A percentile compares a stretch with the other conserved stretches of the same genome.
Evolutionary conservation across 1,284 basidiomycete species (phyloP).

Genomic region (Ceratobasidium sp.): DNA sequence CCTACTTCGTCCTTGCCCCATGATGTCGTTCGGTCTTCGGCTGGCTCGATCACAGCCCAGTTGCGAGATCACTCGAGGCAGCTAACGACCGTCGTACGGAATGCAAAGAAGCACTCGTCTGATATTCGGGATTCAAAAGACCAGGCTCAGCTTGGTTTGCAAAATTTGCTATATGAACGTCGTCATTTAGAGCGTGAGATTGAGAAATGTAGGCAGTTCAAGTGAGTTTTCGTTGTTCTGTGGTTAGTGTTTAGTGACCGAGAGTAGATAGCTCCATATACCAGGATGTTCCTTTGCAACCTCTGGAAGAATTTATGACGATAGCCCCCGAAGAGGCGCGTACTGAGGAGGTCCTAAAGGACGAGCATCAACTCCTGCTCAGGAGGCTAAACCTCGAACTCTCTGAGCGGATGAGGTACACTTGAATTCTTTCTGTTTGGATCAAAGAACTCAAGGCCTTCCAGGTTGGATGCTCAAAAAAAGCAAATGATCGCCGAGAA

Average conservation of each 20-base stretch:
- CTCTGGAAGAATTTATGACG: conserved; percentile 71
- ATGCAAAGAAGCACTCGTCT: conserved; percentile 77
- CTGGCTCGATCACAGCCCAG: conserved; percentile 45
- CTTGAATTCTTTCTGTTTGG: conserved; percentile 32
- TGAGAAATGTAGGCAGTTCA: conserved; percentile 87
- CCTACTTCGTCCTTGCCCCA: conserved; percentile 32
- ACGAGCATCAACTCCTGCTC: conserved; percentile 83
- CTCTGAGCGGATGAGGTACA: conserved; percentile 79
- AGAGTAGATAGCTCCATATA: conserved; percentile 73
- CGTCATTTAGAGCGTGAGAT: conserved; percentile 86
- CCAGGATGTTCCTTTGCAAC: conserved; percentile 80
- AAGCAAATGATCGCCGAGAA: conserved; percentile 75
- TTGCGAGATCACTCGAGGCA: conserved; percentile 45
- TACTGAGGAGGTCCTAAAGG: conserved; percentile 68
- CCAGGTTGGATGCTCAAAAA: conserved; percentile 73
- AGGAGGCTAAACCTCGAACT: conserved; percentile 85
- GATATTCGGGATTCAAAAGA: conserved; percentile 84
- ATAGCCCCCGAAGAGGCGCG: conserved; percentile 76
- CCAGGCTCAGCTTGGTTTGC: conserved; percentile 81
- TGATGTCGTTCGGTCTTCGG: conserved; percentile 40
- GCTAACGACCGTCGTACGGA: conserved; percentile 57
- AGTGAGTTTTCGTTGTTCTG: conserved; percentile 64
- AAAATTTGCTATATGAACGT: conserved; percentile 86
- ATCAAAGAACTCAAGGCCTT: conserved; percentile 19
- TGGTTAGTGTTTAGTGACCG: conserved; percentile 15